phyloP scores from a whole-genome alignment of 1,284 basidiomycete genomes.

The Ustilago loliicola region DNA sequence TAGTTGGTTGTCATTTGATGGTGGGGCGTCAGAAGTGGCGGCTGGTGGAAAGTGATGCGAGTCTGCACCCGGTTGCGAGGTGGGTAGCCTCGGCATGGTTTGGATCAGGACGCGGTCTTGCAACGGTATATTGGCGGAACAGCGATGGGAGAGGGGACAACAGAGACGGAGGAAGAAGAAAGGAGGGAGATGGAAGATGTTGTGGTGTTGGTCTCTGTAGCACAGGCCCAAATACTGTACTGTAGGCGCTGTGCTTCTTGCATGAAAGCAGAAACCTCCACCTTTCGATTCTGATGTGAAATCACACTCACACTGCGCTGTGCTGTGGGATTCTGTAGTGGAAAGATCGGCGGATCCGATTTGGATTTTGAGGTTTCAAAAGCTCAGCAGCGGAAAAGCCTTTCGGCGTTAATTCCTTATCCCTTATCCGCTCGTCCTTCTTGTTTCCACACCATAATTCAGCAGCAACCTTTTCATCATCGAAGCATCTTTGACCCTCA shows the following conservation, averaged over 20 bases:
- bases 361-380: conserved; percentile 7
- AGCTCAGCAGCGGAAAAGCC: conserved; percentile 15
- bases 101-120: background rate
- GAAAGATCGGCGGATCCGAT: conserved; percentile 40
- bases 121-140: background rate
- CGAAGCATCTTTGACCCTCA: background rate
- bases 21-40: background rate
- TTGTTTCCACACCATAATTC: background rate
- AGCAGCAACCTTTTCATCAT: background rate
- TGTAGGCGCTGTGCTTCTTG: no score
- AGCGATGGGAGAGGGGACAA: no score
- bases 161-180: background rate
- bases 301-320: conserved; percentile 1
- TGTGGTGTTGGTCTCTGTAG: conserved; percentile 29
- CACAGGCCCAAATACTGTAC: background rate
- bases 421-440: background rate
- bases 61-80: conserved; percentile 12
- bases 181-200: background rate
- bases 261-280: conserved; percentile 25
- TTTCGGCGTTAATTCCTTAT: conserved; percentile 18
- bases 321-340: conserved; percentile 10
- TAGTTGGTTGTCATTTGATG: conserved; percentile 23
- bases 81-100: conserved; percentile 31
- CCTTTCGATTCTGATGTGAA: background rate
- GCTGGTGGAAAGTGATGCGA: conserved; percentile 13